A percentile compares a stretch with the other conserved stretches of the same genome.
phyloP scores from a whole-genome alignment of 768 basidiomycete genomes.

The Daedalea quercina region DNA sequence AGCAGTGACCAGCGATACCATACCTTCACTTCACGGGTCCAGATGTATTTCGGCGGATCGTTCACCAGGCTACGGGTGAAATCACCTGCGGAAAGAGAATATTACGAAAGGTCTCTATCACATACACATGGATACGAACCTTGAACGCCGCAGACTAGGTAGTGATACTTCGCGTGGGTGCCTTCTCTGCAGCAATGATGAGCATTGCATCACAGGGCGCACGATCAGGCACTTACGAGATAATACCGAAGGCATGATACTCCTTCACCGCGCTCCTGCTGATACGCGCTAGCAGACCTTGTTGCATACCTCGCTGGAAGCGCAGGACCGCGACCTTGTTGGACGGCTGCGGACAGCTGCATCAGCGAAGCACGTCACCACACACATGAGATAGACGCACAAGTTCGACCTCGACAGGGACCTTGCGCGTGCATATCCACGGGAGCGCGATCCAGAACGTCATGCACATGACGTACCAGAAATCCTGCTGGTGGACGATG shows the following conservation, averaged over 20 bases:
- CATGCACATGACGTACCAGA: slow-evolving; percentile 74
- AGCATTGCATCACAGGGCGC: slow-evolving; percentile 1
- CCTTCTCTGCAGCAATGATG: slow-evolving; percentile 47
- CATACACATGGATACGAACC: slow-evolving; percentile 7
- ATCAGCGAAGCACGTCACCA: slow-evolving; percentile 1
- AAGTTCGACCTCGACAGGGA: slow-evolving; percentile 67
- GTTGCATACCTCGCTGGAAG: slow-evolving; percentile 80
- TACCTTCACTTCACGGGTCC: slow-evolving; percentile 80
- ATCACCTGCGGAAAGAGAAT: slow-evolving; percentile 38
- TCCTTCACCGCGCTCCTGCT: slow-evolving; percentile 71
- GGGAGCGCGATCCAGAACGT: slow-evolving; percentile 69
- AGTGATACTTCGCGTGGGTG: slow-evolving; percentile 67
- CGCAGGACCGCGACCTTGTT: slow-evolving; percentile 74
- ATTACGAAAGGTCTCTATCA: neutral
- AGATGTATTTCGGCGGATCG: slow-evolving; percentile 61
- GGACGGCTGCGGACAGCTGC: slow-evolving; percentile 48
- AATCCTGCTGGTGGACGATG: slow-evolving; percentile 62
- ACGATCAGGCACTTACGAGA: slow-evolving; percentile 43
- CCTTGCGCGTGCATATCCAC: slow-evolving; percentile 72
- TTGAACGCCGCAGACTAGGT: slow-evolving; percentile 77
- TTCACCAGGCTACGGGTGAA: slow-evolving; percentile 69
- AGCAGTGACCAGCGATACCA: neutral
- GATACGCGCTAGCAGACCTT: slow-evolving; percentile 69
- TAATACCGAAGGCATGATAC: slow-evolving; percentile 77
- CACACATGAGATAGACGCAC: slow-evolving; percentile 31